Base-by-base conservation (phyloP, 345 rosid genomes). In the Citrus reticulata region DNA sequence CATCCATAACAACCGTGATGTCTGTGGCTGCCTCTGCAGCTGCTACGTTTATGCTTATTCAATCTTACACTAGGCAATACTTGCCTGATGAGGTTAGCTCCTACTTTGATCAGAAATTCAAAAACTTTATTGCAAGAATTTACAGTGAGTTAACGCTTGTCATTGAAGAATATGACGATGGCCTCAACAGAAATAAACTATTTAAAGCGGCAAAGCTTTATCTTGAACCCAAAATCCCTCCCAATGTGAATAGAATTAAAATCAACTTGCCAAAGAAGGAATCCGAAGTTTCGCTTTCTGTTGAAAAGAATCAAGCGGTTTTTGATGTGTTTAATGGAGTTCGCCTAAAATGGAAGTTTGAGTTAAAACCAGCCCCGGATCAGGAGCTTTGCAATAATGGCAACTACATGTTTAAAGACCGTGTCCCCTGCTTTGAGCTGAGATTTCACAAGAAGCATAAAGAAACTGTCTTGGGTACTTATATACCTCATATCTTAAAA, bases 371-470 rank as follows among this genome's bases (percentile, higher is more conserved):
- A 1, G 8, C 35, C 1, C 65, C 49, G 2, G 4, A 27, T 10
- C 5, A 39, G 5, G 78, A 42, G 62, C n/a, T 34, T 40, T 3
- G 13, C 13, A 40, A 40, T 9, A 9, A 40, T 9, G 13, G 46
- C 46, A 40, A 40, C 34, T 24, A 30, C 1, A 66, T 1, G 1
- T 11, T 19, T 0, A 24, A 13, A 59, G 19, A 69, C 3, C 82
- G 68, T 3, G 5, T 2, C 17, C 70, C 60, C 9, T 68, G 0
- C 54, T 80, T 80, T 76, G 83, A 83, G 77, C 67, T 81, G 37
- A 78, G 79, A 22, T 85, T 85, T 78, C 74, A 80, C 68, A 85
- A 76, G 79, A 85, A 83, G 17, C 77, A 83, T 62, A 83, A 76
- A 62, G 75, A 81, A 3, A 62, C 66, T 75, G 76, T 81, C 57